Conservation (phyloP, 805 yeast genomes). For the Jamesozyma spencerorum region DNA sequence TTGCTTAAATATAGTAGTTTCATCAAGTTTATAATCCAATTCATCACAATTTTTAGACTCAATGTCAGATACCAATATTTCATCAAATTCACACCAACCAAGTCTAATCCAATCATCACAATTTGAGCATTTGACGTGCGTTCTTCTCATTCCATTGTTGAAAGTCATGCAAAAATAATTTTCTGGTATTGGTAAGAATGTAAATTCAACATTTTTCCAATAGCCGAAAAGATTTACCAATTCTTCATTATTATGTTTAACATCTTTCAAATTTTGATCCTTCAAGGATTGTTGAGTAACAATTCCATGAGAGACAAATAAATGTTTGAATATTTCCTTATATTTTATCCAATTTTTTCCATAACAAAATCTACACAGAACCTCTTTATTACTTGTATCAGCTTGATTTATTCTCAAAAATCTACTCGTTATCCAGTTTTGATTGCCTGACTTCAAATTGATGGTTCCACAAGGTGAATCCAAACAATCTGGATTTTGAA, state of each 20-base stretch:
- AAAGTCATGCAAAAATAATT: slow-evolving; percentile 9
- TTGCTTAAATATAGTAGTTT: slow-evolving; percentile 2
- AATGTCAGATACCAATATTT: slow-evolving; percentile 1
- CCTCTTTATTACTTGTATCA: slow-evolving; percentile 6
- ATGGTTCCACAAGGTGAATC: background rate
- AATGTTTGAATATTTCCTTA: slow-evolving; percentile 11
- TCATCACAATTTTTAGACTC: background rate
- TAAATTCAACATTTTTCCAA: background rate
- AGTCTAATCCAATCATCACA: slow-evolving; percentile 14
- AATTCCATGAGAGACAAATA: slow-evolving; percentile 19
- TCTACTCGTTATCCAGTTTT: slow-evolving; percentile 7
- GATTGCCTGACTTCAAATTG: background rate
- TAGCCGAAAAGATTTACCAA: background rate
- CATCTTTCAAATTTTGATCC: no score
- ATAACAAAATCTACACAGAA: slow-evolving; percentile 17
- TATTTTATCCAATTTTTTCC: slow-evolving; percentile 17
- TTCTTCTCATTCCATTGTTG: slow-evolving; percentile 10
- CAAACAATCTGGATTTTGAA: background rate
- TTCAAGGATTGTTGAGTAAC: no score
- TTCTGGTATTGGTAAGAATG: slow-evolving; percentile 15
- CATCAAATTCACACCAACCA: slow-evolving; percentile 16
- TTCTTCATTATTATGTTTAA: no score
- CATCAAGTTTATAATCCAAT: background rate
- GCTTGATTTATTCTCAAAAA: slow-evolving; percentile 6
- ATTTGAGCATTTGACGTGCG: slow-evolving; percentile 13